Evolutionary conservation across 495 filamentous ascomycete genomes (phyloP), one percentile per base, ranked within the genome.

Genomic region (Chaetomium cochliodes): DNA sequence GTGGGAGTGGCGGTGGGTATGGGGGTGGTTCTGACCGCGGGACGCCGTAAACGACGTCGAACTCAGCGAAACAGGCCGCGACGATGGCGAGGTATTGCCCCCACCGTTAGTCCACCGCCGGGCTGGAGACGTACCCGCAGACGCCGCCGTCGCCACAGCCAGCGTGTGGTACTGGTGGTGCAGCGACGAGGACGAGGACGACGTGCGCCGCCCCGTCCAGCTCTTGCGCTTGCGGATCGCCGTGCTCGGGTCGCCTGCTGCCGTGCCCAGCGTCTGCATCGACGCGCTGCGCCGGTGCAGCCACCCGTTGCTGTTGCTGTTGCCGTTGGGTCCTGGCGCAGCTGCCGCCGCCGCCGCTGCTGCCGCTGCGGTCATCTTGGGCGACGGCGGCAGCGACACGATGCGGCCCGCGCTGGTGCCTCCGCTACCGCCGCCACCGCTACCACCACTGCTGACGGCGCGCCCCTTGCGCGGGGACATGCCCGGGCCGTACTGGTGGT

Each of bases 391-490:
- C 22, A 62, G 39, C 26, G 57, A 59, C 18, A 30, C 49, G 37
- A 60, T n/a, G 25, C 51, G 28, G 13, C 13, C 53, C 2, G 22
- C 22, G 49, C 47, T 62, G 20, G 50, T 26, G 51, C 51, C 47
- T 65, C 69, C 39, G 72, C 72, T 67, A 8, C 33, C 33, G 8
- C 46, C 46, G 20, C 46, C 18, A 66, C 56, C 70, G 53, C 63
- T n/a, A n/a, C n/a, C n/a, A n/a, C n/a, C n/a, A n/a, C n/a, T n/a
- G n/a, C n/a, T 72, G 55, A 47, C 70, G 59, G 68, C 68, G 56
- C 63, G 74, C 15, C 69, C 60, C 60, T 79, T 81, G 61, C 76
- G 76, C 30, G 76, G 77, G 56, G 77, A 78, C 52, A 73, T 60
- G 23, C 63, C 57, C 16, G 60, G 60, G 20, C 63, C 62, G 53